phyloP scores from a whole-genome alignment of 768 basidiomycete species.

The Austroboletus eburneus region DNA sequence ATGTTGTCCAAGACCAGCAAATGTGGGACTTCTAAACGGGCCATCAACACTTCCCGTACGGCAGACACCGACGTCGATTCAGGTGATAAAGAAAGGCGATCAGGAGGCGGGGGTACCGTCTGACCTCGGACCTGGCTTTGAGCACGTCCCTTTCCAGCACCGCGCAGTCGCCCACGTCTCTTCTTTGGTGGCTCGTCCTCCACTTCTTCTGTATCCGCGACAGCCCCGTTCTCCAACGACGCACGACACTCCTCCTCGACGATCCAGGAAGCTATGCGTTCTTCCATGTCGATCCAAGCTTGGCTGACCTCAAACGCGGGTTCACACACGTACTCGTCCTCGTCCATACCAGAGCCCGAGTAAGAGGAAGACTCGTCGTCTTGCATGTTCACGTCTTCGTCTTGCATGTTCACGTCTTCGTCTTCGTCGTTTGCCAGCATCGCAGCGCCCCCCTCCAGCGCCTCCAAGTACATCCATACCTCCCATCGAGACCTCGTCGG shows the following conservation, averaged over 20 bases:
- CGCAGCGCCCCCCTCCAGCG: conserved; percentile 36
- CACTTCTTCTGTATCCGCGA: not conserved
- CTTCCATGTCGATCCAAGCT: conserved; percentile 33
- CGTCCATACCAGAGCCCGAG: conserved; percentile 4
- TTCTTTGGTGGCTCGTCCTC: conserved; percentile 5
- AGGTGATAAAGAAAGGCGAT: not conserved
- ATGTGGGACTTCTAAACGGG: conserved; percentile 25
- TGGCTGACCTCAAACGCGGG: conserved; percentile 36
- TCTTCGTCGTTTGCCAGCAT: conserved; percentile 13
- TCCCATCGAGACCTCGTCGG: conserved; percentile 63
- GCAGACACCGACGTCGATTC: not conserved
- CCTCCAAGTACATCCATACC: conserved; percentile 62
- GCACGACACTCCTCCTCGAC: conserved; percentile 11
- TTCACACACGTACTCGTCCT: conserved; percentile 9
- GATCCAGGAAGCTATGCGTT: conserved; percentile 26
- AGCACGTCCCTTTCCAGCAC: not conserved
- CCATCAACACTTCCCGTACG: conserved; percentile 26
- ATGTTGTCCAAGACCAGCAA: conserved; percentile 36
- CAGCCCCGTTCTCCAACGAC: not conserved
- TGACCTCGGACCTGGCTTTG: not conserved
- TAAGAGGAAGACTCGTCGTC: not conserved
- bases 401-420: conserved; percentile 10
- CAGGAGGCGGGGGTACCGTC: not conserved
- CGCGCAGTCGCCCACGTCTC: conserved; percentile 9
- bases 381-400: conserved; percentile 7